Conservation (phyloP, 305 asterid species). For the Ilex paraguariensis region DNA sequence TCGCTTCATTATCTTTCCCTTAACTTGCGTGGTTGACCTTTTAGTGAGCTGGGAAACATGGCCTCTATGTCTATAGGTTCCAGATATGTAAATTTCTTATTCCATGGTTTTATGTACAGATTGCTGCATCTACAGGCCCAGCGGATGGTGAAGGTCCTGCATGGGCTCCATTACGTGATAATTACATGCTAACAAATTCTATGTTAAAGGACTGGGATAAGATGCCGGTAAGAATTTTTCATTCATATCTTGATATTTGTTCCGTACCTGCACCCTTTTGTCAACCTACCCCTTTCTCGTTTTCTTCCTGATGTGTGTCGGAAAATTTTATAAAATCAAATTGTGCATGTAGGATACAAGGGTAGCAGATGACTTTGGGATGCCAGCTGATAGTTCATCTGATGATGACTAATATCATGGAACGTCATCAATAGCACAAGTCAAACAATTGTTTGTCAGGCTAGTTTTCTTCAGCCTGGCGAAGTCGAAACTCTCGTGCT, state of each 20-base stretch:
- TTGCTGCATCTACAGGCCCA: constrained; percentile 35
- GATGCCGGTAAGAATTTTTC: constrained; percentile 43
- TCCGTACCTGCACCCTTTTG: no score
- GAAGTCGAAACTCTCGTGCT: neutral
- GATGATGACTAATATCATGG: constrained; percentile 38
- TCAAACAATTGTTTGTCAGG: neutral
- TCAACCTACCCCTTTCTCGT: no score
- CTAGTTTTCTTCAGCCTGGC: neutral
- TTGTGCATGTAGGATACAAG: constrained; percentile 32
- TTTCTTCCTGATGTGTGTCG: no score
- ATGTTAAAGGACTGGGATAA: constrained; percentile 90
- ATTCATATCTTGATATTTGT: neutral
- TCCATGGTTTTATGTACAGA: constrained; percentile 30
- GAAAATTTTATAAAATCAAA: no score
- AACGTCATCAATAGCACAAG: neutral
- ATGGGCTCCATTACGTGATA: constrained; percentile 84
- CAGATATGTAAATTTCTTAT: neutral
- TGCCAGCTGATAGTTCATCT: constrained; percentile 45
- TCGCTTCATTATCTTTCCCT: no score
- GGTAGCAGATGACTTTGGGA: constrained; percentile 39
- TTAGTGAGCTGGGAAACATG: no score
- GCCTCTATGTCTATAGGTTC: no score
- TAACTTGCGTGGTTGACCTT: no score
- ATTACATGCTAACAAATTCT: constrained; percentile 78
- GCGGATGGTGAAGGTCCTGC: constrained; percentile 55